Percentiles rank a stretch among this genome's conserved stretches.
phyloP scores from a whole-genome alignment of 371 early-diverging fungal genomes.

The Mucor ambiguus region DNA sequence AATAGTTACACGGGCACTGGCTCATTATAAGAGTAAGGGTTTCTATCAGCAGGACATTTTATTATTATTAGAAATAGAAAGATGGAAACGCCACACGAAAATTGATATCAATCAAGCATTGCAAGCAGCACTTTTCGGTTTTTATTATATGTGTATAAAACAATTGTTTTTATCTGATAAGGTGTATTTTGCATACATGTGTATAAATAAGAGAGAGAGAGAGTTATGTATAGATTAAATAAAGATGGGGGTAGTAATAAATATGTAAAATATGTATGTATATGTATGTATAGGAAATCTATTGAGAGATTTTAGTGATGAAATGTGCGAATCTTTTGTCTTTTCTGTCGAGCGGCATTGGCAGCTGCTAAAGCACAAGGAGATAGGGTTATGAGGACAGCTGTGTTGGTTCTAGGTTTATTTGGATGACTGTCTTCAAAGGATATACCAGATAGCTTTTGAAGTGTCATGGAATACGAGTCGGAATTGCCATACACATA shows the following conservation, averaged over 20 bases:
- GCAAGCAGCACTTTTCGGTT: not conserved
- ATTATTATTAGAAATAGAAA: not conserved
- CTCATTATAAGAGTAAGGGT: not conserved
- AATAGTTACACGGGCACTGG: not conserved
- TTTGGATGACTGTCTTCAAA: not conserved
- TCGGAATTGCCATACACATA: not conserved
- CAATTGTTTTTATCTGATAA: not conserved
- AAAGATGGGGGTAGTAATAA: not conserved
- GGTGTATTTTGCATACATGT: not conserved
- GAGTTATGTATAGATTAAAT: not conserved
- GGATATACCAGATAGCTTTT: slow-evolving; percentile 17
- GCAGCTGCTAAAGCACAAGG: slow-evolving; percentile 27
- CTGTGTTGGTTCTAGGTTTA: slow-evolving; percentile 12
- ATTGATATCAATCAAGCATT: not conserved
- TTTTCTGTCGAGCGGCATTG: slow-evolving; percentile 24
- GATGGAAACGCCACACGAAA: not conserved
- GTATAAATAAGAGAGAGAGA: not conserved
- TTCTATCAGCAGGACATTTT: not conserved
- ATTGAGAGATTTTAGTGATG: not conserved
- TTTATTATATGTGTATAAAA: not conserved
- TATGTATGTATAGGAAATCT: not conserved
- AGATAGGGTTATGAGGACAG: slow-evolving; percentile 25
- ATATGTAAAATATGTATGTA: not conserved
- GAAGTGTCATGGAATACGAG: slow-evolving; percentile 8
- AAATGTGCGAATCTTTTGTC: slow-evolving; percentile 8